These are phyloP conservation scores for Botrytis cinerea DNA, from an alignment of 2,329 filamentous ascomycete genomes.

Conservation along the genomic window DNA sequence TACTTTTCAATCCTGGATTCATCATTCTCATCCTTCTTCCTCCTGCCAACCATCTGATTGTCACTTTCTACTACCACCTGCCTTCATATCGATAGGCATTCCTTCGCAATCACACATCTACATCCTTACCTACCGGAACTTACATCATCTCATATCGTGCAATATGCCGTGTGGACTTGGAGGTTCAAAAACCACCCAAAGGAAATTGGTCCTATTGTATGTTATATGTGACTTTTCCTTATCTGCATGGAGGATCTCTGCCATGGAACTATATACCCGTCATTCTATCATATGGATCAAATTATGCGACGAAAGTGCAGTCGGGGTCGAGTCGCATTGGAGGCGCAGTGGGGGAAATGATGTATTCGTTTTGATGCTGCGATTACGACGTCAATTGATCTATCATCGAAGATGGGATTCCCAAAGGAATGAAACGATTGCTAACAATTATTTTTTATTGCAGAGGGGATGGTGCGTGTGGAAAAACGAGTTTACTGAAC, in stretches of 20 bases:
- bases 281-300: slow-evolving; percentile 4
- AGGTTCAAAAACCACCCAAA: slow-evolving; percentile 66
- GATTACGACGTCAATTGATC: background rate
- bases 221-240: slow-evolving; percentile 37
- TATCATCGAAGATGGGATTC: background rate
- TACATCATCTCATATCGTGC: slow-evolving; percentile 8
- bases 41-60: background rate
- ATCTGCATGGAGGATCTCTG: background rate
- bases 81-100: background rate
- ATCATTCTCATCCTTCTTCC: slow-evolving; percentile 4
- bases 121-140: background rate
- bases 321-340: background rate
- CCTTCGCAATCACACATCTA: background rate
- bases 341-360: slow-evolving; percentile 11
- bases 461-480: slow-evolving; percentile 93
- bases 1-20: slow-evolving; percentile 6
- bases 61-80: background rate
- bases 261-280: background rate
- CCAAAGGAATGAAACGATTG: slow-evolving; percentile 24
- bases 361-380: background rate
- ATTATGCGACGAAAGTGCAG: slow-evolving; percentile 1
- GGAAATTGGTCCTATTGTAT: slow-evolving; percentile 74
- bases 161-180: slow-evolving; percentile 45
- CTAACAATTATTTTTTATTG: slow-evolving; percentile 29
- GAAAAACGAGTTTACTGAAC: slow-evolving; percentile 95